Percentiles rank a stretch among this genome's conserved stretches.
phyloP scores from a whole-genome alignment of 345 rosid species.

The Reutealis trisperma region DNA sequence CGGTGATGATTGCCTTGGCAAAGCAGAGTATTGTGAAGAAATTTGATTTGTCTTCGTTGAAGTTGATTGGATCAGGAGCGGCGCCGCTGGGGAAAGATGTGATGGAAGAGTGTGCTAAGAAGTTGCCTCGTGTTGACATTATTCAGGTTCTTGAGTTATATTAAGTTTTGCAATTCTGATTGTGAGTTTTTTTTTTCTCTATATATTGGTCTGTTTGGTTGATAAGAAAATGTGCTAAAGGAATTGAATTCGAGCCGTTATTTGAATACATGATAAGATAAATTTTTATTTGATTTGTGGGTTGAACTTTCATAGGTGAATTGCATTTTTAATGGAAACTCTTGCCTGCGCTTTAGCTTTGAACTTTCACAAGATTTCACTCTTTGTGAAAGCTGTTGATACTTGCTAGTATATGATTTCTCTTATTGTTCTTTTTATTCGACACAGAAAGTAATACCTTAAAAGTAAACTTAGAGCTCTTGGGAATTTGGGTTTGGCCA shows the following conservation, averaged over 20 bases:
- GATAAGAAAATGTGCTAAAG: not conserved
- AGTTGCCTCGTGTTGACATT: constrained; percentile 52
- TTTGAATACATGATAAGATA: not conserved
- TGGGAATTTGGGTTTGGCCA: not conserved
- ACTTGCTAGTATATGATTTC: no score
- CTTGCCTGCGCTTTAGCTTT: not conserved
- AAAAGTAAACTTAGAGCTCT: not conserved
- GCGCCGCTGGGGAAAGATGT: constrained; percentile 88
- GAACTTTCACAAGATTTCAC: not conserved
- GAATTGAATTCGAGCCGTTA: not conserved
- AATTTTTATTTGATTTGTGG: not conserved
- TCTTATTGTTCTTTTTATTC: not conserved
- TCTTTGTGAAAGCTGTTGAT: no score
- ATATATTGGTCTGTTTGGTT: not conserved
- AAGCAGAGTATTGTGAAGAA: constrained; percentile 53
- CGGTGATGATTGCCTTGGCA: constrained; percentile 73
- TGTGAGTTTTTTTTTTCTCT: not conserved
- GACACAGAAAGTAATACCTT: not conserved
- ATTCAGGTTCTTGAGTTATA: constrained; percentile 49
- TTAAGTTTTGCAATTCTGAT: constrained; percentile 1
- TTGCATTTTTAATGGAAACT: not conserved
- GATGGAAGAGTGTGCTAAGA: constrained; percentile 73
- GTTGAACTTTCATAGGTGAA: not conserved
- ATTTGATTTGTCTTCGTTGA: constrained; percentile 67
- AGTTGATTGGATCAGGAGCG: constrained; percentile 64